Percentiles rank a stretch among this genome's conserved stretches.
These are phyloP conservation scores for Lasiodiplodia gonubiensis DNA, from an alignment of 2,329 filamentous ascomycete species.

Conservation along the genomic window DNA sequence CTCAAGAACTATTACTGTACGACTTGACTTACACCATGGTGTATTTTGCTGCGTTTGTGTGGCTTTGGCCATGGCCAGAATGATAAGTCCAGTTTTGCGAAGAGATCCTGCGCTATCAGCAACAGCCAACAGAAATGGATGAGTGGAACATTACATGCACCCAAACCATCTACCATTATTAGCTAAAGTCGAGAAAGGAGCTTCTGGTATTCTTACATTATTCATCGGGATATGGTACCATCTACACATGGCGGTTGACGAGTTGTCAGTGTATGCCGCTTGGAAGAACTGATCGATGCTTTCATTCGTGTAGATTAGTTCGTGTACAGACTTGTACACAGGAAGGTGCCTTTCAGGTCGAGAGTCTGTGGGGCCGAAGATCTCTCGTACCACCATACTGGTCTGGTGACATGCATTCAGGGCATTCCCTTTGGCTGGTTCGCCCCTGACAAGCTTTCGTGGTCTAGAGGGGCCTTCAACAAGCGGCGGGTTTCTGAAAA, in stretches of 20 bases:
- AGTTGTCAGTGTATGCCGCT: not conserved
- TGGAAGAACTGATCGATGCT: not conserved
- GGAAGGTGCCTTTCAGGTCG: slow-evolving; percentile 2
- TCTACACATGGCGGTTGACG: not conserved
- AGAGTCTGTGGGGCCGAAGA: not conserved
- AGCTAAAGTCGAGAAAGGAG: not conserved
- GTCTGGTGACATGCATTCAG: not conserved
- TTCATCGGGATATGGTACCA: slow-evolving; percentile 20
- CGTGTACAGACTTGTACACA: slow-evolving; percentile 10
- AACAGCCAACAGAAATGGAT: too few species aligned
- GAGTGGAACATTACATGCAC: not conserved
- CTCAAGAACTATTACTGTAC: not conserved
- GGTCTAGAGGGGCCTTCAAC: slow-evolving; percentile 6
- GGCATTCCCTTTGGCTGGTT: not conserved
- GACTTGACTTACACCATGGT: not conserved
- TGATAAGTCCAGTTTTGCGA: not conserved
- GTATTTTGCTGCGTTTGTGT: slow-evolving; percentile 2
- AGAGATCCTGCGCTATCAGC: slow-evolving; percentile 4
- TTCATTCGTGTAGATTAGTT: slow-evolving; percentile 2
- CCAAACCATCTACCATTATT: slow-evolving; percentile 7
- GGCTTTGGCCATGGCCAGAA: slow-evolving; percentile 8
- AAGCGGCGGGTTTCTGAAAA: not conserved
- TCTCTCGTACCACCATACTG: not conserved
- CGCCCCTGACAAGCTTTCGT: not conserved
- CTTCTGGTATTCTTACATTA: not conserved